Conservation (phyloP, 2,329 filamentous ascomycete genomes). For the Thielaviopsis euricoi region DNA sequence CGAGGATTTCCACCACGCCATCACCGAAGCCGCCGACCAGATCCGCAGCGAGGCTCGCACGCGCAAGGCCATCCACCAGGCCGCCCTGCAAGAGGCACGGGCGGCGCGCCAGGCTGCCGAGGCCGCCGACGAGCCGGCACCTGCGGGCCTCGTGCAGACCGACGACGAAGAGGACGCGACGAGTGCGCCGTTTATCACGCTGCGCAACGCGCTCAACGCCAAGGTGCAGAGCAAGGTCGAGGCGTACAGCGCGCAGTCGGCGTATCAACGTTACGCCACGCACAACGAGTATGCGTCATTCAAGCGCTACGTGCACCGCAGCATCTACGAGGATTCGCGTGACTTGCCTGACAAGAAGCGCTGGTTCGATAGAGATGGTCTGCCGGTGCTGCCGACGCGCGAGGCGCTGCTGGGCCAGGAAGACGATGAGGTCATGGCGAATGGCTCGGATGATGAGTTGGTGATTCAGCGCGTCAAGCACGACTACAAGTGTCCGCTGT, state of each 20-base stretch:
- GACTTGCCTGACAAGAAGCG: slow-evolving; percentile 34
- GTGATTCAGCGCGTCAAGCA: slow-evolving; percentile 46
- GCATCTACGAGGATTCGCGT: slow-evolving; percentile 30
- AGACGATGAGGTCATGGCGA: slow-evolving; percentile 26
- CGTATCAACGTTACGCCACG: slow-evolving; percentile 31
- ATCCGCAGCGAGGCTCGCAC: slow-evolving; percentile 14
- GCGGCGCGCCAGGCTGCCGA: no score
- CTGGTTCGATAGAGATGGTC: slow-evolving; percentile 35
- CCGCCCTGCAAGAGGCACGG: not conserved
- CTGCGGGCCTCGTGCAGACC: not conserved
- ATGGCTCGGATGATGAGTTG: slow-evolving; percentile 51
- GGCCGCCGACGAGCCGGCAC: not conserved
- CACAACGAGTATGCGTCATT: slow-evolving; percentile 45
- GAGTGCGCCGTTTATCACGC: not conserved
- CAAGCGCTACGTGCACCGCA: slow-evolving; percentile 41
- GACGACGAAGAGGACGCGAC: not conserved
- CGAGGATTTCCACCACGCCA: slow-evolving; percentile 29
- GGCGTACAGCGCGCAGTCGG: slow-evolving; percentile 20
- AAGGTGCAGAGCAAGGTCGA: slow-evolving; percentile 11
- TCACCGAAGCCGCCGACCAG: slow-evolving; percentile 21
- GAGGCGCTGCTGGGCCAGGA: slow-evolving; percentile 14
- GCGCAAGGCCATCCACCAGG: not conserved
- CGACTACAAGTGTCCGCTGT: slow-evolving; percentile 54
- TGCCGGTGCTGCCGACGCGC: slow-evolving; percentile 20
- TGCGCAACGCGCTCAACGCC: not conserved